A percentile compares a stretch with the other conserved stretches of the same genome.
phyloP scores from a whole-genome alignment of 352 stramenopile genomes.

The Phytophthora colocasiae region DNA sequence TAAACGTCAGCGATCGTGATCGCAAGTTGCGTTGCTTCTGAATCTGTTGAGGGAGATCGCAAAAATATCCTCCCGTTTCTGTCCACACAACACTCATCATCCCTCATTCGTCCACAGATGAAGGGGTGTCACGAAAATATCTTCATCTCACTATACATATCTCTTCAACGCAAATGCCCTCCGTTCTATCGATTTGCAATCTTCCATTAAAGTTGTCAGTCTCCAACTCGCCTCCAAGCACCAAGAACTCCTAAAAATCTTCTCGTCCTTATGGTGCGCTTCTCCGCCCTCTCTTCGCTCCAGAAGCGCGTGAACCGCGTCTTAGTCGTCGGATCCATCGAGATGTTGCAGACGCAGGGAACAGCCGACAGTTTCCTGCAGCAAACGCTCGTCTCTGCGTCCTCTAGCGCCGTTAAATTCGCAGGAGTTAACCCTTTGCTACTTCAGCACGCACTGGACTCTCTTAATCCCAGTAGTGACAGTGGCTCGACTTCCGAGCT shows the following conservation, averaged over 20 bases:
- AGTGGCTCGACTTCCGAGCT: constrained; percentile 53
- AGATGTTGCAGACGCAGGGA: constrained; percentile 50
- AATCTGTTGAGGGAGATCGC: neutral
- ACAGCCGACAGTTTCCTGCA: constrained; percentile 45
- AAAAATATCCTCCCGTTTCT: neutral
- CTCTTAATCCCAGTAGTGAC: constrained; percentile 51
- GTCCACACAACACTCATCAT: neutral
- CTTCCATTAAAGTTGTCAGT: constrained; percentile 1
- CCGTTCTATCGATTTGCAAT: neutral
- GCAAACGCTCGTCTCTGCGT: constrained; percentile 41
- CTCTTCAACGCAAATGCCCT: constrained; percentile 1
- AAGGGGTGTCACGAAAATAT: neutral
- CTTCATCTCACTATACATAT: neutral
- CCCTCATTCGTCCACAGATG: constrained; percentile 2
- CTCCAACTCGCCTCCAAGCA: constrained; percentile 1
- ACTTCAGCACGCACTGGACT: constrained; percentile 56
- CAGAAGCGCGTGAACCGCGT: constrained; percentile 57
- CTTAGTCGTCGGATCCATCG: constrained; percentile 55
- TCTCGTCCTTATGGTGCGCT: constrained; percentile 43
- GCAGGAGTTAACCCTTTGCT: constrained; percentile 48
- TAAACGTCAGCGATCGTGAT: constrained; percentile 2
- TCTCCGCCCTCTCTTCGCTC: constrained; percentile 29
- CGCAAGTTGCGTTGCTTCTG: constrained; percentile 14
- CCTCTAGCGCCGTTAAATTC: constrained; percentile 34
- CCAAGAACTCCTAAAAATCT: neutral